Evolutionary conservation across 78 protist species (phyloP).

Genomic region (Protostelium mycophagum): DNA sequence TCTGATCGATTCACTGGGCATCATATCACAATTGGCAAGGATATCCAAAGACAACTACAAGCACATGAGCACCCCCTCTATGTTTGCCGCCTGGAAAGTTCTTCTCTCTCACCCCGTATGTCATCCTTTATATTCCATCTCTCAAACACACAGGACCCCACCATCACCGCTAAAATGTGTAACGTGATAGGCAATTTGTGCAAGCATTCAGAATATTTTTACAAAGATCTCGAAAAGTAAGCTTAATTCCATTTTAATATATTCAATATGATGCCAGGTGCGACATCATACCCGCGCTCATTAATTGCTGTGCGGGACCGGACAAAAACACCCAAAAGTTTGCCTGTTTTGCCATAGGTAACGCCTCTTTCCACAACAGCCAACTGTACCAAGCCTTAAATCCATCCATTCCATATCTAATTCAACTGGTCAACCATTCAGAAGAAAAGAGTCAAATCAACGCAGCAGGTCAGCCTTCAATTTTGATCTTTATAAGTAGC

Average conservation of each 20-base stretch:
- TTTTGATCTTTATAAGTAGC: too few relatives aligned
- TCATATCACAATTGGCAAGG: conserved; percentile 69
- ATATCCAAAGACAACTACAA: conserved; percentile 32
- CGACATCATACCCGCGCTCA: conserved; percentile 25
- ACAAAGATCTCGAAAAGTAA: conserved; percentile 23
- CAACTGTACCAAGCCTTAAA: conserved; percentile 27
- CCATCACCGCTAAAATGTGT: conserved; percentile 77
- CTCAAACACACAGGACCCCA: conserved; percentile 9
- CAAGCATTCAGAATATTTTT: conserved; percentile 65
- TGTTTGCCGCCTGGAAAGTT: conserved; percentile 14
- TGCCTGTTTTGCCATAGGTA: conserved; percentile 90
- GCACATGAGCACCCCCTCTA: conserved; percentile 18
- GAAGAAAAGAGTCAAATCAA: conserved; percentile 79
- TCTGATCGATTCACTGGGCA: conserved; percentile 44
- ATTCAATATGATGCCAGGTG: neutral
- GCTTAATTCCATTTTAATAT: neutral
- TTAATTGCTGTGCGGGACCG: conserved; percentile 25
- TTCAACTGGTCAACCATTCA: neutral
- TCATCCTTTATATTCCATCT: neutral
- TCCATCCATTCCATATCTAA: neutral
- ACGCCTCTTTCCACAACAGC: conserved; percentile 79
- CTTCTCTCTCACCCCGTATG: conserved; percentile 23
- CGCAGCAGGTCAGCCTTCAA: conserved; percentile 61
- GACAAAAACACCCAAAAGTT: conserved; percentile 73
- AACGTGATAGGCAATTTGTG: conserved; percentile 85